A percentile compares a stretch with the other conserved stretches of the same genome.
These are phyloP conservation scores for Populus davidiana DNA, from an alignment of 345 rosid species.

Conservation along the genomic window DNA sequence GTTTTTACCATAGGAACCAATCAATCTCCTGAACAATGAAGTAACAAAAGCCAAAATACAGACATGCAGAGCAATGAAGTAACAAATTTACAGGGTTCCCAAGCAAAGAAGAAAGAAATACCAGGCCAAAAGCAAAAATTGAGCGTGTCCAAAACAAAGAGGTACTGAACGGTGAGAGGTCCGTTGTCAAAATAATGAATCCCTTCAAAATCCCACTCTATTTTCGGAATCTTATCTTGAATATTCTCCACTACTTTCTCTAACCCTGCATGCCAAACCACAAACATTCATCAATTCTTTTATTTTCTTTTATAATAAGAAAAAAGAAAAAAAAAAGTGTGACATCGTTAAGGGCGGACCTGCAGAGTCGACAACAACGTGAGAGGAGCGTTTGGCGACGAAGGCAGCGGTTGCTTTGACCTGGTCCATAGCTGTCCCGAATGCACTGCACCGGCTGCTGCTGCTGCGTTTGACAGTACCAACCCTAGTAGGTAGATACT, in stretches of 20 bases:
- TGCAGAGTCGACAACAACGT: constrained; percentile 47
- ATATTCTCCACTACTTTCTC: constrained; percentile 58
- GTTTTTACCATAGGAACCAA: too few relatives aligned
- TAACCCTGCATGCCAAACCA: constrained; percentile 38
- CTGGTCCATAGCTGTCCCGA: constrained; percentile 46
- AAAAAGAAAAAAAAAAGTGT: background rate
- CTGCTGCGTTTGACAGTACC: background rate
- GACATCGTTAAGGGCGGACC: constrained; percentile 20
- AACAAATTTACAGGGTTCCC: background rate
- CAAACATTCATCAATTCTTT: background rate
- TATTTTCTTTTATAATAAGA: too few relatives aligned
- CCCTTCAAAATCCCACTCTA: constrained; percentile 83
- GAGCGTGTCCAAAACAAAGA: constrained; percentile 71
- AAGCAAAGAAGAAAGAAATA: constrained; percentile 13
- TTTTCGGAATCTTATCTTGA: constrained; percentile 49
- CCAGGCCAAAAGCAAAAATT: constrained; percentile 92
- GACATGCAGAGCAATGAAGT: too few relatives aligned
- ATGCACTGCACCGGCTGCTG: background rate
- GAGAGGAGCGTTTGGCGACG: constrained; percentile 60
- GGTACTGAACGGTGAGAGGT: constrained; percentile 71
- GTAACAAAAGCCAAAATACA: too few relatives aligned
- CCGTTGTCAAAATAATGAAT: constrained; percentile 74
- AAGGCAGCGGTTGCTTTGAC: constrained; percentile 62
- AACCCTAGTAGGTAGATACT: constrained; percentile 8
- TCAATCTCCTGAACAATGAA: too few relatives aligned